Conservation (phyloP, 2,329 filamentous ascomycete genomes). For the Phaeosphaeria sp. region DNA sequence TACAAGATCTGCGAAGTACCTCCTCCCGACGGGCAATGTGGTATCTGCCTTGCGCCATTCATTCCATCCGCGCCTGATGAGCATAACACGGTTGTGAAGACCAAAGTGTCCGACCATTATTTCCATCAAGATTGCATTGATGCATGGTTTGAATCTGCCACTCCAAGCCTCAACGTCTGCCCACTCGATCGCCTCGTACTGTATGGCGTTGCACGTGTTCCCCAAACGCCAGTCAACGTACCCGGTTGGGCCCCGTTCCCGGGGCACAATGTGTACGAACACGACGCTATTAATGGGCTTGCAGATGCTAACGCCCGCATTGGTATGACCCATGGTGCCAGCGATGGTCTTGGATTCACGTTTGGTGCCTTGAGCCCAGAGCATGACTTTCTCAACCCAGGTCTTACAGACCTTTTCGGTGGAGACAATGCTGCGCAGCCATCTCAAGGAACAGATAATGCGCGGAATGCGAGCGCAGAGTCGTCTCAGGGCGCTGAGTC, state of each 20-base stretch:
- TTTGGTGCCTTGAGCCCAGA: not conserved
- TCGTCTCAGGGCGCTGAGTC: no score
- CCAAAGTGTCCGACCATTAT: not conserved
- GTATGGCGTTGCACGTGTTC: not conserved
- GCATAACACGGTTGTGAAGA: not conserved
- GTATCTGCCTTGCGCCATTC: not conserved
- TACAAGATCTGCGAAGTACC: not conserved
- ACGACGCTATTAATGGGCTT: not conserved
- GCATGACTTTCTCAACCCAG: not conserved
- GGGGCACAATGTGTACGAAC: not conserved
- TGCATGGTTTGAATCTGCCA: conserved; percentile 12
- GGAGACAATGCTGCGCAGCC: not conserved
- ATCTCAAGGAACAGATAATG: not conserved
- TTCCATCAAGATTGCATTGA: conserved; percentile 1
- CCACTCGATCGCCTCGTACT: conserved; percentile 1
- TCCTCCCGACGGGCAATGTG: not conserved
- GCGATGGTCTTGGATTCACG: not conserved
- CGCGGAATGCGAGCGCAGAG: not conserved
- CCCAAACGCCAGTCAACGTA: not conserved
- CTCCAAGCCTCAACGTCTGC: conserved; percentile 15
- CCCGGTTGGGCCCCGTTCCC: not conserved
- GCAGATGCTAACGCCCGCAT: no score
- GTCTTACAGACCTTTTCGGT: not conserved
- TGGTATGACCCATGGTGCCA: no score
- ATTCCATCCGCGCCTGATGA: not conserved